These are phyloP conservation scores for Phytophthora megakarya DNA, from an alignment of 352 stramenopile species.

Conservation along the genomic window DNA sequence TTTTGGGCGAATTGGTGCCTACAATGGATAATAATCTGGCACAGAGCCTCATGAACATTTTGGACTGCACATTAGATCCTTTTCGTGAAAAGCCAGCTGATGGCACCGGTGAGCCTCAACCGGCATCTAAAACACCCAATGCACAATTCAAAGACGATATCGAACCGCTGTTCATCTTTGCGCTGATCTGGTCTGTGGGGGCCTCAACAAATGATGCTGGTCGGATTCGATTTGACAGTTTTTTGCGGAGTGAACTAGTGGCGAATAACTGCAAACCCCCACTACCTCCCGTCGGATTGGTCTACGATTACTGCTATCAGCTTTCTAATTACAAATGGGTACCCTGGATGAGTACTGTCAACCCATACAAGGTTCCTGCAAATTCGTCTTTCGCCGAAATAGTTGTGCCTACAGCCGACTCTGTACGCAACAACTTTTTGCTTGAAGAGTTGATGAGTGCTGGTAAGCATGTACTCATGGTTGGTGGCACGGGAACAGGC, in stretches of 20 bases:
- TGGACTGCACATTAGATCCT: constrained; percentile 90
- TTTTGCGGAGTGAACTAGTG: constrained; percentile 85
- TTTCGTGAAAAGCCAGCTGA: constrained; percentile 60
- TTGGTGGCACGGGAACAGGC: constrained; percentile 92
- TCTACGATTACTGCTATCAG: constrained; percentile 94
- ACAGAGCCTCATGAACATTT: constrained; percentile 90
- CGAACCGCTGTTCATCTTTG: constrained; percentile 92
- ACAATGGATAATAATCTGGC: constrained; percentile 95
- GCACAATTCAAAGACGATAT: constrained; percentile 80
- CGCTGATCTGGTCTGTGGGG: constrained; percentile 92
- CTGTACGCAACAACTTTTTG: constrained; percentile 93
- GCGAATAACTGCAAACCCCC: constrained; percentile 58
- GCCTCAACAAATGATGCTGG: constrained; percentile 90
- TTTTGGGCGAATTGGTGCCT: constrained; percentile 88
- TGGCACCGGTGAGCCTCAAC: constrained; percentile 54
- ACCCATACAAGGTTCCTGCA: constrained; percentile 68
- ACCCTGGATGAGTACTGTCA: constrained; percentile 94
- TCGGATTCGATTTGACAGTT: constrained; percentile 89
- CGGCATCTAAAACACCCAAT: constrained; percentile 32
- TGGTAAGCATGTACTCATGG: constrained; percentile 95
- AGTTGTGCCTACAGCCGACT: constrained; percentile 94
- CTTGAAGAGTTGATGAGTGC: constrained; percentile 83
- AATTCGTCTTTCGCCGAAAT: constrained; percentile 90
- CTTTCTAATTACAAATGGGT: constrained; percentile 91
- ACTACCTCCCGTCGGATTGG: constrained; percentile 65